Conservation (phyloP, 2,329 filamentous ascomycete genomes). For the Pestalotiopsis fici region DNA sequence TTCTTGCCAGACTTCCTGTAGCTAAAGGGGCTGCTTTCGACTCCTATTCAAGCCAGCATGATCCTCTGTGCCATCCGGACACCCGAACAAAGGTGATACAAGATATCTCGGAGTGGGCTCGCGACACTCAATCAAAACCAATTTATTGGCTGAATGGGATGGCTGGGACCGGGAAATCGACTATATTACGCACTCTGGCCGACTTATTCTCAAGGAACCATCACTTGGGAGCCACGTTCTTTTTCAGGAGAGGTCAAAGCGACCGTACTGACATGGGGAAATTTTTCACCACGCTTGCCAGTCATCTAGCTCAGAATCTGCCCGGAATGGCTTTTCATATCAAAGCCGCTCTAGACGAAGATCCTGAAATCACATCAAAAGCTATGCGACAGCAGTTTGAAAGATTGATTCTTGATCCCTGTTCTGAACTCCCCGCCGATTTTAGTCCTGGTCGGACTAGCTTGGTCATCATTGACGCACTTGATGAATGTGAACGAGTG, state of each 20-base stretch:
- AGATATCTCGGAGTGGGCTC: constrained; percentile 19
- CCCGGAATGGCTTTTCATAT: constrained; percentile 27
- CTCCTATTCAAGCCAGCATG: constrained; percentile 30
- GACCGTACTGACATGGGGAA: constrained; percentile 34
- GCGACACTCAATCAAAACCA: neutral
- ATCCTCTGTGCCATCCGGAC: constrained; percentile 28
- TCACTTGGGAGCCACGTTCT: constrained; percentile 33
- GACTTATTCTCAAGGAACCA: neutral
- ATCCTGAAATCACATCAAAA: constrained; percentile 29
- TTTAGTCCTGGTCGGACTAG: neutral
- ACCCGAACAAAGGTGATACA: constrained; percentile 33
- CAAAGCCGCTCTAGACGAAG: constrained; percentile 26
- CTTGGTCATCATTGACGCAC: constrained; percentile 31
- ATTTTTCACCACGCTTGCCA: constrained; percentile 40
- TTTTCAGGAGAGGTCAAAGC: constrained; percentile 43
- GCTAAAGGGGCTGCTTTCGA: neutral
- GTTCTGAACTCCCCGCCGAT: constrained; percentile 15
- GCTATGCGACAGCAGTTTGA: constrained; percentile 38
- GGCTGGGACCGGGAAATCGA: constrained; percentile 41
- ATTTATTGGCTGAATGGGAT: constrained; percentile 35
- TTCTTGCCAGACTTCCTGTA: neutral
- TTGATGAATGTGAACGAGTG: constrained; percentile 33
- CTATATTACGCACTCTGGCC: constrained; percentile 35
- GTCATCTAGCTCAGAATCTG: constrained; percentile 27
- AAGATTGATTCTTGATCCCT: constrained; percentile 37